Conservation (phyloP, 208 protist genomes). For the Leishmania aethiopica region DNA sequence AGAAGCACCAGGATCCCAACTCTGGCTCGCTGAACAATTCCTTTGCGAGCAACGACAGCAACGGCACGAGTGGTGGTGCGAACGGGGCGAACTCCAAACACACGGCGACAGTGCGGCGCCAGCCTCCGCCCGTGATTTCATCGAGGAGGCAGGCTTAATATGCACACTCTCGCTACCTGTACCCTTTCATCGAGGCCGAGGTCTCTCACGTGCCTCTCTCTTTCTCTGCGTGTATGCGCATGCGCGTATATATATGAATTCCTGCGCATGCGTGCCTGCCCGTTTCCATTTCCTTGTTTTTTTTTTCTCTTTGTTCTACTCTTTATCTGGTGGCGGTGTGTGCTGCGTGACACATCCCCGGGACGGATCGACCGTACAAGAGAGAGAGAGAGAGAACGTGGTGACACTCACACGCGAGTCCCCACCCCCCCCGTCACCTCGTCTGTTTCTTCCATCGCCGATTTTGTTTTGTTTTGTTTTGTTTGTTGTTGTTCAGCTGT, state of each 20-base stretch:
- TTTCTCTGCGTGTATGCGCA: neutral
- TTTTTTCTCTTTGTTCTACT: neutral
- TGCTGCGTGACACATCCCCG: neutral
- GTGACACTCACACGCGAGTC: neutral
- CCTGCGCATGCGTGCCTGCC: neutral
- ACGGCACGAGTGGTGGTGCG: constrained; percentile 5
- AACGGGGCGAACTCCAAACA: constrained; percentile 25
- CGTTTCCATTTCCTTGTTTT: neutral
- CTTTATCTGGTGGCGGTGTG: neutral
- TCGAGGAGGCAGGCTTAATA: constrained; percentile 36
- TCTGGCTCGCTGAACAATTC: constrained; percentile 19
- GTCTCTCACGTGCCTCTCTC: neutral
- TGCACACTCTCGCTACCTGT: neutral
- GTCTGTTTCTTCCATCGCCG: neutral
- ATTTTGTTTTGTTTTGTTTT: neutral
- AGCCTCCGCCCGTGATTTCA: constrained; percentile 52
- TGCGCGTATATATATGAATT: neutral
- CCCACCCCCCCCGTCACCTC: neutral
- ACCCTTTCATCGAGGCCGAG: neutral
- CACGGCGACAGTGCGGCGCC: constrained; percentile 37
- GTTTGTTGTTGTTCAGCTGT: neutral
- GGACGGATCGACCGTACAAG: neutral
- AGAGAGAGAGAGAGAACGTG: neutral
- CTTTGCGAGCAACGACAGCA: constrained; percentile 25
- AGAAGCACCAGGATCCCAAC: constrained; percentile 18